Evolutionary conservation across 2,329 filamentous ascomycete species (phyloP).

Genomic region (Fusarium udum): DNA sequence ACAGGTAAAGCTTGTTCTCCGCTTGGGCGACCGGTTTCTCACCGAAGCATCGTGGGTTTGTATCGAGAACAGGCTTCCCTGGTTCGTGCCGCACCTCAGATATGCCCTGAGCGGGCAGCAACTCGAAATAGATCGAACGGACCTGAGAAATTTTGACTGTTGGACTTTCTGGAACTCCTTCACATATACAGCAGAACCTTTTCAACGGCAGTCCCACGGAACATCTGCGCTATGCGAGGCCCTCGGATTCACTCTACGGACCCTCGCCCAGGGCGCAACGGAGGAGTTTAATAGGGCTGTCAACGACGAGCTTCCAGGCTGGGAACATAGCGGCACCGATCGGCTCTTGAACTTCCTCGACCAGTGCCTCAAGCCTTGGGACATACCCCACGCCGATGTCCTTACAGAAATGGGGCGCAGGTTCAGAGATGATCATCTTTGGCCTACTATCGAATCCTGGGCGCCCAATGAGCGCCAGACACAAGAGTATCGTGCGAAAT

Average conservation of each 20-base stretch:
- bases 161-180: background rate
- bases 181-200: fast-evolving
- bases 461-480: fast-evolving
- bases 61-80: background rate
- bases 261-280: fast-evolving
- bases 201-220: fast-evolving
- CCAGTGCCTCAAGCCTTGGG: background rate
- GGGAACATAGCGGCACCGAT: background rate
- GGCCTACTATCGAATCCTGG: background rate
- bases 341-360: background rate
- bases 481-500: background rate
- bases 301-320: fast-evolving
- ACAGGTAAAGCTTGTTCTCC: fast-evolving
- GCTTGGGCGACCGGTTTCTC: background rate
- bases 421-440: background rate
- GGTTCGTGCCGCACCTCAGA: background rate
- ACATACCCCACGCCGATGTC: background rate
- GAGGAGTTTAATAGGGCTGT: fast-evolving
- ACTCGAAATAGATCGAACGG: too few species aligned
- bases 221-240: background rate
- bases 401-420: background rate
- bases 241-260: background rate
- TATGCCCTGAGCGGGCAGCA: background rate
- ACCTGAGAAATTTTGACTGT: fast-evolving
- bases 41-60: background rate